phyloP scores from a whole-genome alignment of 805 yeast species.

The Komagataella populi region DNA sequence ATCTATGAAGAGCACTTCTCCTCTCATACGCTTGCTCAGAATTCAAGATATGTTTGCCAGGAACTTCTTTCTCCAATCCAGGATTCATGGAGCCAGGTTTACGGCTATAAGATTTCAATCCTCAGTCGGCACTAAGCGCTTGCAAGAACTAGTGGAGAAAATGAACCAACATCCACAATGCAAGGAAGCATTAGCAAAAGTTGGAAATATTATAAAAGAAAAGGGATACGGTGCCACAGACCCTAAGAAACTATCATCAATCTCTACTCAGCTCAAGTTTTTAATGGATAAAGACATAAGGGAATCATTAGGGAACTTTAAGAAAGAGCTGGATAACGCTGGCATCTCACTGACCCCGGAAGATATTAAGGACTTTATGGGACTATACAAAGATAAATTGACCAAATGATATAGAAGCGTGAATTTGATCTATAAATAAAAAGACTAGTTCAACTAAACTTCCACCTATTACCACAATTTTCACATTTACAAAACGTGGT shows the following conservation, averaged over 20 bases:
- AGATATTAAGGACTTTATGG: slow-evolving; percentile 13
- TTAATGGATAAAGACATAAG: slow-evolving; percentile 15
- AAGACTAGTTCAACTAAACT: slow-evolving; percentile 46
- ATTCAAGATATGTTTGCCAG: not conserved
- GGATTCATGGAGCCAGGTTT: not conserved
- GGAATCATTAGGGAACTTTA: slow-evolving; percentile 9
- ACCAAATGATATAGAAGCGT: not conserved
- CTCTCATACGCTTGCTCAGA: not conserved
- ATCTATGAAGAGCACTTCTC: not conserved
- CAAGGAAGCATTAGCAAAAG: slow-evolving; percentile 18
- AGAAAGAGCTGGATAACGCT: slow-evolving; percentile 9
- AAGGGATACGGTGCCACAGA: slow-evolving; percentile 6
- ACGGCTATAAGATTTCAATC: slow-evolving; percentile 4
- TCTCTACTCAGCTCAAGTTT: slow-evolving; percentile 14
- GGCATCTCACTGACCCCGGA: slow-evolving; percentile 12
- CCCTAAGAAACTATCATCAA: slow-evolving; percentile 5
- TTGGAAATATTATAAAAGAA: slow-evolving; percentile 14
- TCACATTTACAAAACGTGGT: slow-evolving; percentile 98
- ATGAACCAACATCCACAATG: slow-evolving; percentile 19
- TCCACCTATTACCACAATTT: slow-evolving; percentile 96
- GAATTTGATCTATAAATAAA: not conserved
- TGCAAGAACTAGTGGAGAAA: slow-evolving; percentile 9
- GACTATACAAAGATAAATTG: slow-evolving; percentile 2
- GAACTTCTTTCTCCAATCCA: not conserved
- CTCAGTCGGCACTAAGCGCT: slow-evolving; percentile 2